These are phyloP conservation scores for Isabelozyma rhagii DNA, from an alignment of 805 yeast species.

Conservation along the genomic window DNA sequence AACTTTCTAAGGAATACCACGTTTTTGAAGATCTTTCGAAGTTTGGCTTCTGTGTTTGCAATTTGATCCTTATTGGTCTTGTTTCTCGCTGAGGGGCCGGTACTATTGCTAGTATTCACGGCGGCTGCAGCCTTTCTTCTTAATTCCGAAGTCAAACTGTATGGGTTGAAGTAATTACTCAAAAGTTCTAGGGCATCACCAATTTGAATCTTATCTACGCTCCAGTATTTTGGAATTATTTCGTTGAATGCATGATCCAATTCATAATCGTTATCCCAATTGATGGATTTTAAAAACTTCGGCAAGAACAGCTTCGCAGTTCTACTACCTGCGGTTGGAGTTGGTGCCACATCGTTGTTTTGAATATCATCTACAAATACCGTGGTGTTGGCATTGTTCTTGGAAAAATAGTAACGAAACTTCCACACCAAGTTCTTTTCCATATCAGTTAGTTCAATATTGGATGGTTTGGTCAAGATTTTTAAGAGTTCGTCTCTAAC, in stretches of 20 bases:
- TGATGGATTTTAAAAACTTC: slow-evolving; percentile 81
- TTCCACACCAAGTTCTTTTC: slow-evolving; percentile 91
- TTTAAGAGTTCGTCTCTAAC: slow-evolving; percentile 68
- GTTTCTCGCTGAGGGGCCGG: not conserved
- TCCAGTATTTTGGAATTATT: slow-evolving; percentile 58
- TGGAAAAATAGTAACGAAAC: slow-evolving; percentile 68
- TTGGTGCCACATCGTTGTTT: slow-evolving; percentile 4
- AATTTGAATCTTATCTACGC: slow-evolving; percentile 67
- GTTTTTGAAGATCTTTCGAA: slow-evolving; percentile 27
- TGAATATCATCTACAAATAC: slow-evolving; percentile 5
- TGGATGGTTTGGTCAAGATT: slow-evolving; percentile 77
- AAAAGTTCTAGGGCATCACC: slow-evolving; percentile 85
- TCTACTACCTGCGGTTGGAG: slow-evolving; percentile 33
- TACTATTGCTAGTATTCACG: slow-evolving; percentile 1
- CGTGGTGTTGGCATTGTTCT: slow-evolving; percentile 39
- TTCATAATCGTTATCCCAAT: slow-evolving; percentile 85
- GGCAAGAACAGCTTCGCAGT: slow-evolving; percentile 53
- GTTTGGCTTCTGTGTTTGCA: slow-evolving; percentile 24
- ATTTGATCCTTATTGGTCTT: slow-evolving; percentile 5
- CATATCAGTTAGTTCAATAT: slow-evolving; percentile 72
- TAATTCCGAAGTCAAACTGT: slow-evolving; percentile 18
- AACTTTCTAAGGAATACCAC: slow-evolving; percentile 71
- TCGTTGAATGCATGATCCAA: slow-evolving; percentile 70
- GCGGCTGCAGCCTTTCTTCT: not conserved
- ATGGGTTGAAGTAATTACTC: slow-evolving; percentile 69